Evolutionary conservation across 2,329 filamentous ascomycete species (phyloP).

Genomic region (Trichoderma sp.): DNA sequence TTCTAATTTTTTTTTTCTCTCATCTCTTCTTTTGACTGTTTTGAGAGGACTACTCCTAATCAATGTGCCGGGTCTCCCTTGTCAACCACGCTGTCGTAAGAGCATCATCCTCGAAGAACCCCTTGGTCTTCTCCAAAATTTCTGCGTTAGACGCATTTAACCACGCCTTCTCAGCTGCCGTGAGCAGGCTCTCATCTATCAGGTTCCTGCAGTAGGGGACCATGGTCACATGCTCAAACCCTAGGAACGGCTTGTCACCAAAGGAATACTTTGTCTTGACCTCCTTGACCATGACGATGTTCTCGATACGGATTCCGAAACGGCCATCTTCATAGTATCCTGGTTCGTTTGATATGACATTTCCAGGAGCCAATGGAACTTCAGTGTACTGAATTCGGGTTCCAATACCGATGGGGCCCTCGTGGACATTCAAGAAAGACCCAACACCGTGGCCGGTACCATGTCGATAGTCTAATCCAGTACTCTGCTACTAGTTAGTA

Average conservation of each 20-base stretch:
- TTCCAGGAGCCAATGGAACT: constrained; percentile 83
- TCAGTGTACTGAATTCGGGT: constrained; percentile 89
- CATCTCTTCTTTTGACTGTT: neutral
- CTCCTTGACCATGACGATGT: constrained; percentile 87
- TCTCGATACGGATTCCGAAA: constrained; percentile 95
- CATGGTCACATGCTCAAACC: constrained; percentile 97
- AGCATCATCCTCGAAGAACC: constrained; percentile 70
- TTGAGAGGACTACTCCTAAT: constrained; percentile 19
- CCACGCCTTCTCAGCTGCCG: constrained; percentile 74
- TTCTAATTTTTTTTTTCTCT: neutral
- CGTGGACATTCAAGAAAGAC: constrained; percentile 93
- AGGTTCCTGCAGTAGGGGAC: constrained; percentile 89
- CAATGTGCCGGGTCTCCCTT: constrained; percentile 73
- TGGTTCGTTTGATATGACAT: constrained; percentile 93
- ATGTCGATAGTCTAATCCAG: constrained; percentile 92
- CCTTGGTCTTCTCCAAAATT: constrained; percentile 77
- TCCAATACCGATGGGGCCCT: constrained; percentile 94
- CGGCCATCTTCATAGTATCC: constrained; percentile 95
- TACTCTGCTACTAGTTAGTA: constrained; percentile 31
- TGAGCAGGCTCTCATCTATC: constrained; percentile 73
- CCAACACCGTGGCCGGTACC: constrained; percentile 96
- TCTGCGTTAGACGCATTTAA: constrained; percentile 82
- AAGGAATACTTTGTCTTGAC: constrained; percentile 84
- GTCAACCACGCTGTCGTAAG: constrained; percentile 77
- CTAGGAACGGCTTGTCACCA: constrained; percentile 89